Conservation (phyloP, 257 asterid genomes). For the Solanum microdontum region DNA sequence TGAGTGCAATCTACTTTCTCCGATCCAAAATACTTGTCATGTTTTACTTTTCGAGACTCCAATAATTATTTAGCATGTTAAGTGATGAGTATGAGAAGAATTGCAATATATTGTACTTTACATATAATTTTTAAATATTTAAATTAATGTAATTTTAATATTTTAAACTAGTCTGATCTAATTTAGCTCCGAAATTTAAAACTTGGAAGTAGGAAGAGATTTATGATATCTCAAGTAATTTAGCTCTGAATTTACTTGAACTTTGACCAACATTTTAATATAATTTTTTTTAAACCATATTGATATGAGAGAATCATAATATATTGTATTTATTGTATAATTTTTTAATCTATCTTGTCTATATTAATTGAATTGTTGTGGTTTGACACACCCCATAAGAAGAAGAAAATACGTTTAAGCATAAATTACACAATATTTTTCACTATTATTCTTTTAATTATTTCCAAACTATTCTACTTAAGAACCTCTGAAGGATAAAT, state of each 20-base stretch:
- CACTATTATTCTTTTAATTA: neutral
- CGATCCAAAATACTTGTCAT: neutral
- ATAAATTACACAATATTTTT: neutral
- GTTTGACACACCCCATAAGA: neutral
- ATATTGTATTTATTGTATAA: neutral
- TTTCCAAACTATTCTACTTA: neutral
- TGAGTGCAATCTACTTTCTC: neutral
- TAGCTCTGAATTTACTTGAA: neutral
- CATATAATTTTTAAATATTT: neutral
- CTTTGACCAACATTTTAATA: neutral
- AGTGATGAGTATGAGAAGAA: neutral
- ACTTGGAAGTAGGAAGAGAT: neutral
- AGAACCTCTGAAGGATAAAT: neutral
- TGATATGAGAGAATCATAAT: neutral
- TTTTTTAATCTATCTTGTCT: neutral
- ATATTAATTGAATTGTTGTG: neutral
- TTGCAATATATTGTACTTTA: neutral
- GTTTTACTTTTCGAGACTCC: rapidly evolving
- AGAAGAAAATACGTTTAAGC: neutral
- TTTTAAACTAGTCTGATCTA: neutral
- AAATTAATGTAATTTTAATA: neutral
- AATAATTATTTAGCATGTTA: neutral
- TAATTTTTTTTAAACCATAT: neutral
- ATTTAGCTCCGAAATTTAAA: neutral
- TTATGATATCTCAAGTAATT: neutral